Evolutionary conservation across 1,284 basidiomycete species (phyloP), one percentile per base, ranked within the genome.

Genomic region (Ganoderma lingzhi): DNA sequence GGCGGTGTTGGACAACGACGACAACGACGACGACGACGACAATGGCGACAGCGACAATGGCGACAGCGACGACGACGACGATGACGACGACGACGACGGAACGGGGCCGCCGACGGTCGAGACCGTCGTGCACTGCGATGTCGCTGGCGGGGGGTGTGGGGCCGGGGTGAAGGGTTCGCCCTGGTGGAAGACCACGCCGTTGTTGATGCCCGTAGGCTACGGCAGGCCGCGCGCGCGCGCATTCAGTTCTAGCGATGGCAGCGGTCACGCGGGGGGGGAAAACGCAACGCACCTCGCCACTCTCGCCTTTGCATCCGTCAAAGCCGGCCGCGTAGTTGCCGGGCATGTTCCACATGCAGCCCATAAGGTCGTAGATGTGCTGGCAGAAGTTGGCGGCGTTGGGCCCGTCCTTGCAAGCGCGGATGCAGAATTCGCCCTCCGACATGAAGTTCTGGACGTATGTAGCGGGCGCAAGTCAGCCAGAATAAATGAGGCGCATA

Each of bases 151-250:
- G 2, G 90, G 84, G 76, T 92, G 90, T 8, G 90, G 82, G 8
- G 83, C 71, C 4, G 92, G 91, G 2, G 89, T 93, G 0, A 73
- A 77, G 0, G 86, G 82, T 62, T 90, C 82, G 58, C 89, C 90
- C 80, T 93, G 93, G 77, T 84, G 79, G 81, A 90, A 93, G 0
- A 88, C 91, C 8, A 88, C 90, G 3, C 81, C 80, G 51, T 87
- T 87, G 76, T 93, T 93, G 6, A 93, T 87, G 51, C 92, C 92
- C 88, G 90, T 90, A 8, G 85, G 90, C 88, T 89, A 62, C n/a
- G 28, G 15, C 19, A 5, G 5, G 45, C 14, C 23, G 23, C 23
- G 23, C 42, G 41, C 42, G 63, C 28, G 19, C 19, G 19, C 6
- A 35, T 35, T 35, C 45, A n/a, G 6, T 8, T 8, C n/a, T 59